phyloP scores from a whole-genome alignment of 768 basidiomycete genomes.

The Suillus clintonianus region DNA sequence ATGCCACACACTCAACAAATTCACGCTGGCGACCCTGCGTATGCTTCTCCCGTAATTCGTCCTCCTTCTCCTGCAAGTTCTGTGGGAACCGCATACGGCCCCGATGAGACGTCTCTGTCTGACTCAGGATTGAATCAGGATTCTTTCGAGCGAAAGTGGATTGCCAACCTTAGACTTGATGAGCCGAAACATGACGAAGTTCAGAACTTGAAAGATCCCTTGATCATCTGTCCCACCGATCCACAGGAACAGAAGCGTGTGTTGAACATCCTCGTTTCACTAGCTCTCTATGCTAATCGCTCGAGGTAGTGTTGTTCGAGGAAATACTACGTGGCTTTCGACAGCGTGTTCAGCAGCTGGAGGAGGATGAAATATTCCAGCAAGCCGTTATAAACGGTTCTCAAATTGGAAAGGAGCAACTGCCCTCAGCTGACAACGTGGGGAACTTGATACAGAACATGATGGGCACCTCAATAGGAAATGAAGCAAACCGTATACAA shows the following conservation, averaged over 20 bases:
- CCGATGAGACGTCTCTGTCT: conserved; percentile 45
- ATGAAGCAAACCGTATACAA: conserved; percentile 13
- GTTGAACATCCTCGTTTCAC: conserved; percentile 11
- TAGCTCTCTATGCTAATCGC: not conserved
- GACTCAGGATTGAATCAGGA: conserved; percentile 40
- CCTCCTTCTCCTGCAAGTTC: conserved; percentile 49
- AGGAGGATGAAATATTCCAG: conserved; percentile 47
- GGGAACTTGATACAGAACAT: conserved; percentile 44
- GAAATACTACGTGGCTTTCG: conserved; percentile 42
- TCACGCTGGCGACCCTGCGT: conserved; percentile 37
- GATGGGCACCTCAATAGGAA: conserved; percentile 30
- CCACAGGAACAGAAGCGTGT: conserved; percentile 42
- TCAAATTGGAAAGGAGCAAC: conserved; percentile 34
- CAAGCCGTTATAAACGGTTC: conserved; percentile 38
- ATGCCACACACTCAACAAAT: conserved; percentile 34
- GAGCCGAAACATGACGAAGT: conserved; percentile 40
- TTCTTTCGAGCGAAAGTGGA: conserved; percentile 39
- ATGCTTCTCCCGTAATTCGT: conserved; percentile 48
- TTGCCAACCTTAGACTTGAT: conserved; percentile 35
- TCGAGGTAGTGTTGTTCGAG: conserved; percentile 33
- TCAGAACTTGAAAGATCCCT: conserved; percentile 27
- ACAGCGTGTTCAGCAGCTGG: conserved; percentile 38
- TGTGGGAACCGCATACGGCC: conserved; percentile 47
- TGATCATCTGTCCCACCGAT: conserved; percentile 36
- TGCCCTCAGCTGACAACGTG: conserved; percentile 38